phyloP scores from a whole-genome alignment of 148 eudicot species.

The Simmondsia chinensis region DNA sequence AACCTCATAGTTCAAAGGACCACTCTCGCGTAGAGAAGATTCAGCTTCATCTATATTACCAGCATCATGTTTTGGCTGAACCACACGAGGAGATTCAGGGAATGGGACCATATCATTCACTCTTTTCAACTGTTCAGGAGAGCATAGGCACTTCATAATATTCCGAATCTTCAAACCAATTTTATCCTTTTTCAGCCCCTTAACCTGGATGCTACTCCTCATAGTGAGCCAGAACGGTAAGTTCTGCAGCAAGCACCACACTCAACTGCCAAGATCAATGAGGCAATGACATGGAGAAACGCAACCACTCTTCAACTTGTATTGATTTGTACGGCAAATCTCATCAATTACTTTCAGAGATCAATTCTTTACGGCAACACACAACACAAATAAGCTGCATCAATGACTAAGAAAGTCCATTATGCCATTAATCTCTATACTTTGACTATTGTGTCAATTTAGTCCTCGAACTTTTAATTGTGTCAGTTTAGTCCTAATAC shows the following conservation, averaged over 20 bases:
- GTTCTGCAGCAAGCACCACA: conserved; percentile 18
- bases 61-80: conserved; percentile 37
- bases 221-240: conserved; percentile 17
- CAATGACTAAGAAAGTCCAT: too few relatives aligned
- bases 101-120: conserved; percentile 33
- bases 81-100: conserved; percentile 40
- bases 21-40: conserved; percentile 78
- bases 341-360: too few relatives aligned
- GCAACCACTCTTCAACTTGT: too few relatives aligned
- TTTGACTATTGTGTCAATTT: too few relatives aligned
- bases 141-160: conserved; percentile 65
- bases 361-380: too few relatives aligned
- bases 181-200: conserved; percentile 14
- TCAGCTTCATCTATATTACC: conserved; percentile 92
- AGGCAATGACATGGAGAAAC: too few relatives aligned
- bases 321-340: too few relatives aligned
- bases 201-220: conserved; percentile 23
- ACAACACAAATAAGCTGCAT: too few relatives aligned
- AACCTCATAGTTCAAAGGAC: conserved; percentile 83
- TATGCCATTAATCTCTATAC: too few relatives aligned
- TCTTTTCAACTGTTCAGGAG: conserved; percentile 45
- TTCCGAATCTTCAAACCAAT: conserved; percentile 15
- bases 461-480: too few relatives aligned
- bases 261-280: too few relatives aligned
- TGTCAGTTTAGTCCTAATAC: too few relatives aligned